These are phyloP conservation scores for Xerocomus spinulosus DNA, from an alignment of 768 basidiomycete genomes.

Conservation along the genomic window DNA sequence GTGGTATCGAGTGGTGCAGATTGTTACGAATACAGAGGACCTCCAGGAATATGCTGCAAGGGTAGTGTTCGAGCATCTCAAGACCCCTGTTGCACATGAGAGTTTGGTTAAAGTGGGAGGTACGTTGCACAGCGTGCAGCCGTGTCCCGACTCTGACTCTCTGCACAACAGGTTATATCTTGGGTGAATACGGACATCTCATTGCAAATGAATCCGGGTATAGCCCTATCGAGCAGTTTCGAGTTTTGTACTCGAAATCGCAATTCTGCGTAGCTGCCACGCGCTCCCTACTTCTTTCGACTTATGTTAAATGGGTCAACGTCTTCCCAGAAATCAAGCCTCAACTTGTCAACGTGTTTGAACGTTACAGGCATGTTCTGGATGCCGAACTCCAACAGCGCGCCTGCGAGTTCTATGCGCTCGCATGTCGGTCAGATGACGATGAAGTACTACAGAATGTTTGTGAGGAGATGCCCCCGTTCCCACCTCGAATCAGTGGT, in stretches of 20 bases:
- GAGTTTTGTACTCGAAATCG: slow-evolving; percentile 87
- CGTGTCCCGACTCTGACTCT: slow-evolving; percentile 9
- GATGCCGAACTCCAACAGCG: slow-evolving; percentile 97
- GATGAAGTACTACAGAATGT: slow-evolving; percentile 92
- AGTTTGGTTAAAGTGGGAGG: slow-evolving; percentile 95
- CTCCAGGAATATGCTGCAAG: slow-evolving; percentile 94
- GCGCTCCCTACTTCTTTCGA: slow-evolving; percentile 87
- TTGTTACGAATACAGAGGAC: slow-evolving; percentile 97
- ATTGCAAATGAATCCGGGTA: slow-evolving; percentile 94
- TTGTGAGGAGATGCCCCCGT: slow-evolving; percentile 99
- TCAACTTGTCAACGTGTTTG: slow-evolving; percentile 90
- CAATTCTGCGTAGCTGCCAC: slow-evolving; percentile 92
- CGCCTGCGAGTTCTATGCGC: slow-evolving; percentile 93
- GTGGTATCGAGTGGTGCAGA: slow-evolving; percentile 98
- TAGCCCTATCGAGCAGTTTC: slow-evolving; percentile 92
- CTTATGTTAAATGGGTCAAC: slow-evolving; percentile 99
- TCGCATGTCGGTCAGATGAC: slow-evolving; percentile 80
- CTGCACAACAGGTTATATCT: slow-evolving; percentile 73
- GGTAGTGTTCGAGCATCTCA: slow-evolving; percentile 86
- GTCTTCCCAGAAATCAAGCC: slow-evolving; percentile 98
- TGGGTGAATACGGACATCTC: slow-evolving; percentile 97
- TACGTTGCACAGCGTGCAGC: slow-evolving; percentile 31
- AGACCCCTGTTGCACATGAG: slow-evolving; percentile 81
- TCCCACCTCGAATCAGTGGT: slow-evolving; percentile 91
- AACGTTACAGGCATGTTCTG: slow-evolving; percentile 94